Evolutionary conservation across 2,329 filamentous ascomycete genomes (phyloP), one percentile per base, ranked within the genome.

Genomic region (Fusarium subtropicale): DNA sequence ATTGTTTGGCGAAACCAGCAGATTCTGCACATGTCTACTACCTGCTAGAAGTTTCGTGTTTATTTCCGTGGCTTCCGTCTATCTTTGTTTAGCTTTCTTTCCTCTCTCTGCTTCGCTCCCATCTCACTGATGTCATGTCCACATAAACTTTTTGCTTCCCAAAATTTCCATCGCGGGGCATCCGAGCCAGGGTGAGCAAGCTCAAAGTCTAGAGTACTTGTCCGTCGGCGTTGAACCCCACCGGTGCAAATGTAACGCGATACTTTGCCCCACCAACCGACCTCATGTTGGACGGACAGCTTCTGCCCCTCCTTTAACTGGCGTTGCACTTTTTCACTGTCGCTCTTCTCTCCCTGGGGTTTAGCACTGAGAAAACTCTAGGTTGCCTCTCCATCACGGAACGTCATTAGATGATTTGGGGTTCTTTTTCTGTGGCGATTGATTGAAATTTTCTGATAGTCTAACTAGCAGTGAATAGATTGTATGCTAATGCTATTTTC

Each of bases 121-220:
- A 60, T 58, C 70, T 68, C 55, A 57, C 73, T 76, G 76, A 78
- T 76, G 76, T 78, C 76, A 78, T 77, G 59, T 58, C 54, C 64
- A 48, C 51, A 70, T 60, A 55, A 70, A 64, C 47, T 64, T 64
- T 65, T 60, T 69, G 58, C 67, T 65, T 69, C 69, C 64, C 66
- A 67, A 76, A 76, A 73, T 65, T 77, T 78, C 74, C 73, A 75
- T 64, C 69, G 74, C 70, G 75, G 75, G 75, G 76, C 75, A 75
- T 31, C 61, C 56, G 64, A 57, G 54, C 66, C 59, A 56, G 61
- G 60, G 42, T 60, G 50, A 56, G 28, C 59, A 11, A 34, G 56
- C 56, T 63, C 39, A 5, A 51, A 46, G 76, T 78, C 13, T 16
- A 39, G 7, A 44, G 38, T 71, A 78, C 72, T 41, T 61, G 34